Conservation (phyloP, 371 early-diverging fungal species). For the Mucor mucedo region DNA sequence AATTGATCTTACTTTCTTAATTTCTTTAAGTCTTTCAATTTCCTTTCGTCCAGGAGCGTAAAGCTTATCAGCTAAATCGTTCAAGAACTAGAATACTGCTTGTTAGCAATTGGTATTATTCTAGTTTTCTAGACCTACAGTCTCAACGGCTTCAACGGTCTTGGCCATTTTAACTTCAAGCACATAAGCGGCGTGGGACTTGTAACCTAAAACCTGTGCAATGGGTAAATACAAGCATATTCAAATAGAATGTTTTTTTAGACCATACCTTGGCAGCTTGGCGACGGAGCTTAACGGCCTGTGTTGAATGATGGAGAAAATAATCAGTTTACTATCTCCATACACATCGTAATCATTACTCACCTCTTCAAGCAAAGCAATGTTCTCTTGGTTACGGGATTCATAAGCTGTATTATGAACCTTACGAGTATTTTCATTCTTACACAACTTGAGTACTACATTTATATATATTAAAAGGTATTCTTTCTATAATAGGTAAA, state of each 20-base stretch:
- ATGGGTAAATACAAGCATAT: background rate
- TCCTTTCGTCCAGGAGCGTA: conserved; percentile 65
- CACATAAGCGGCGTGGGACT: conserved; percentile 73
- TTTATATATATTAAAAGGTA: background rate
- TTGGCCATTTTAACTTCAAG: conserved; percentile 91
- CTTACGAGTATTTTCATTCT: conserved; percentile 65
- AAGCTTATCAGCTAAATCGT: conserved; percentile 65
- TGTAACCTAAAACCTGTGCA: conserved; percentile 70
- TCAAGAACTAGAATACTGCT: conserved; percentile 57
- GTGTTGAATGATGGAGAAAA: conserved; percentile 5
- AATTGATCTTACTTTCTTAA: conserved; percentile 55
- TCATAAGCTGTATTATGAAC: conserved; percentile 56
- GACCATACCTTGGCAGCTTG: conserved; percentile 55
- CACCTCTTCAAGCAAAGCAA: conserved; percentile 58
- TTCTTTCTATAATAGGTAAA: background rate
- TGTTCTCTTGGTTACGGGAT: conserved; percentile 66
- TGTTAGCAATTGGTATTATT: background rate
- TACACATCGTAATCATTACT: background rate
- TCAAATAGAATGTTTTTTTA: background rate
- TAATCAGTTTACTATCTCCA: background rate
- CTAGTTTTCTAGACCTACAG: conserved; percentile 28
- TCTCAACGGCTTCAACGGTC: conserved; percentile 64
- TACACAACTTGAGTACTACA: conserved; percentile 61
- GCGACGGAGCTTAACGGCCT: conserved; percentile 64
- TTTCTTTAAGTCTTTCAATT: conserved; percentile 53